phyloP scores from a whole-genome alignment of 75 land plant species.

The Cunninghamia lanceolata region DNA sequence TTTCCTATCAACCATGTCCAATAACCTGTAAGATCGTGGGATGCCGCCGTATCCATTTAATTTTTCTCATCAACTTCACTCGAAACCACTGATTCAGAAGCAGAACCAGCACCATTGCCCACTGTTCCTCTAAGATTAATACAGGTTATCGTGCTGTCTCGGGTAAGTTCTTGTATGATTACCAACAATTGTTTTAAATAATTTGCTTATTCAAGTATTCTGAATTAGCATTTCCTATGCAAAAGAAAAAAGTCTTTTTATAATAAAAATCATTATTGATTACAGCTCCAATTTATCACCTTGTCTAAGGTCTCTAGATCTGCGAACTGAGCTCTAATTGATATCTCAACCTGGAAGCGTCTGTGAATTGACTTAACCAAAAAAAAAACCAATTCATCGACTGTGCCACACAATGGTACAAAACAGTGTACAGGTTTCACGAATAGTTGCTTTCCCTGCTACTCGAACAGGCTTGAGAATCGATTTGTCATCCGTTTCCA shows the following conservation, averaged over 20 bases:
- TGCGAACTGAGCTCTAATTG: not conserved
- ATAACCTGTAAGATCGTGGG: not conserved
- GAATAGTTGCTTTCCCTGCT: not conserved
- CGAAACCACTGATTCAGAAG: not conserved
- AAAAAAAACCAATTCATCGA: no score
- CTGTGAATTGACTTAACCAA: not conserved
- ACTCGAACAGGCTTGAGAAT: not conserved
- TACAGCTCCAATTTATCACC: not conserved
- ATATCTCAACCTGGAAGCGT: not conserved
- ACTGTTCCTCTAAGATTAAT: not conserved
- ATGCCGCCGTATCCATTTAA: not conserved
- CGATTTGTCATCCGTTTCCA: not conserved
- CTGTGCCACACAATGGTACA: not conserved
- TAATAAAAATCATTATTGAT: no score
- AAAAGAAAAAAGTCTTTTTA: no score
- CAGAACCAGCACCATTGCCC: not conserved
- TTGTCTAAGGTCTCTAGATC: not conserved
- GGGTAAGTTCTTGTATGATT: slow-evolving; percentile 8
- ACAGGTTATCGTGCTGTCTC: not conserved
- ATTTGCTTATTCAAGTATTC: not conserved
- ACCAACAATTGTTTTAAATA: not conserved
- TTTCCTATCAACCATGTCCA: not conserved
- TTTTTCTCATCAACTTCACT: not conserved
- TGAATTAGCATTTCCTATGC: not conserved
- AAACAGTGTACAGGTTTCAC: not conserved